phyloP scores from a whole-genome alignment of 177 flowering plant species.

The Vitis hybrid region DNA sequence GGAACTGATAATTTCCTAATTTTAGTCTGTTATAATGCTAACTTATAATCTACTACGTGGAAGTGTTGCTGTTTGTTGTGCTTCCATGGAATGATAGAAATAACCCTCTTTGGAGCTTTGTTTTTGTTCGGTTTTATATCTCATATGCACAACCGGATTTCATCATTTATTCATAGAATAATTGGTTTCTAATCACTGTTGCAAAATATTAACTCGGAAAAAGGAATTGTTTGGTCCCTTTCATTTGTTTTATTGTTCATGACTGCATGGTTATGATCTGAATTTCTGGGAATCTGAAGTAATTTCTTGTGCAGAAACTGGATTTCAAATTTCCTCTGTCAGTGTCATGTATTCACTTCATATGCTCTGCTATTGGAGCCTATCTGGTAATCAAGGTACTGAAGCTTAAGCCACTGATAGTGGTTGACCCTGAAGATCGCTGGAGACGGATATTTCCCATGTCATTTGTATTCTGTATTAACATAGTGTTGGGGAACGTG shows the following conservation, averaged over 20 bases:
- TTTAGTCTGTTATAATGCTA: too few relatives aligned
- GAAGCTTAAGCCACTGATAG: constrained; percentile 89
- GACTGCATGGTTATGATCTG: not conserved
- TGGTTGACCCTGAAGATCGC: constrained; percentile 88
- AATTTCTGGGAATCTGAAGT: constrained; percentile 1
- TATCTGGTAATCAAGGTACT: constrained; percentile 80
- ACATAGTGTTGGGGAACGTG: constrained; percentile 95
- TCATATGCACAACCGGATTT: too few relatives aligned
- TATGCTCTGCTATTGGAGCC: constrained; percentile 95
- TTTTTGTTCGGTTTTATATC: too few relatives aligned
- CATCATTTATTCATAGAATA: too few relatives aligned
- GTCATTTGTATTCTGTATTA: constrained; percentile 97
- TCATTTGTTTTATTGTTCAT: not conserved
- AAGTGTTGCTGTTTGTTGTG: too few relatives aligned
- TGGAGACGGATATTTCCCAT: constrained; percentile 98
- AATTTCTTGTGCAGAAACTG: constrained; percentile 60
- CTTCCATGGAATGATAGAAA: too few relatives aligned
- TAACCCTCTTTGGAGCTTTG: too few relatives aligned
- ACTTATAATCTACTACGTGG: too few relatives aligned
- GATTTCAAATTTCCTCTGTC: constrained; percentile 94
- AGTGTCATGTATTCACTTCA: constrained; percentile 92
- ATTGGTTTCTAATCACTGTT: too few relatives aligned
- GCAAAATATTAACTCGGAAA: too few relatives aligned
- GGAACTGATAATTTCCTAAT: too few relatives aligned
- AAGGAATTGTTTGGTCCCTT: too few relatives aligned